Evolutionary conservation across 805 yeast genomes (phyloP).

Genomic region (Suhomyces xylopsoci): DNA sequence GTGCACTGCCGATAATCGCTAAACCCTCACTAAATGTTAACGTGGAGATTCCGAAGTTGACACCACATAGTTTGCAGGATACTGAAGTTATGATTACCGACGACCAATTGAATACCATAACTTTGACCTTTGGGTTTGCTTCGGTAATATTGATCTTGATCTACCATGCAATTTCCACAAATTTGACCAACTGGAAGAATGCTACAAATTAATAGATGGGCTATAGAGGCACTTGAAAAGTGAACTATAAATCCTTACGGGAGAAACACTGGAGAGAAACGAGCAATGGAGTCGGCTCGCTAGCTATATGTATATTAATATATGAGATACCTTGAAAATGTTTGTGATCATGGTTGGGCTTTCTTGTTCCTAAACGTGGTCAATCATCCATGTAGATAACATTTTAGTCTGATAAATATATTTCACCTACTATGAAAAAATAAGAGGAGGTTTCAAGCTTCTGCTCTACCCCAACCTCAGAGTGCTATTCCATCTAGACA

Average conservation of each 20-base stretch:
- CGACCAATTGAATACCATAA: slow-evolving; percentile 70
- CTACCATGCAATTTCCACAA: slow-evolving; percentile 65
- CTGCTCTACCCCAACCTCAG: background rate
- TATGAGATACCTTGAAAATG: background rate
- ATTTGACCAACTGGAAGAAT: slow-evolving; percentile 22
- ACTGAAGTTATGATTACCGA: slow-evolving; percentile 68
- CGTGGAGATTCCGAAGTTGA: slow-evolving; percentile 1
- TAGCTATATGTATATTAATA: background rate
- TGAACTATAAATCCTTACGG: background rate
- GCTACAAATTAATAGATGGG: background rate
- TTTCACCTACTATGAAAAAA: too few relatives aligned
- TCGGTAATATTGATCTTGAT: slow-evolving; percentile 69
- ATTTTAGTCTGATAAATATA: too few relatives aligned
- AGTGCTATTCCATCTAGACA: background rate
- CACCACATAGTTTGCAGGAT: slow-evolving; percentile 1
- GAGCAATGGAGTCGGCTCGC: background rate
- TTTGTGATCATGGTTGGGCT: background rate
- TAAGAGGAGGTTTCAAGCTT: background rate
- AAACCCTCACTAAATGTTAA: background rate
- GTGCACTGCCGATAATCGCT: background rate
- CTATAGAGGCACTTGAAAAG: background rate
- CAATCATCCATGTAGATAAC: too few relatives aligned
- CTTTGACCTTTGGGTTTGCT: slow-evolving; percentile 67
- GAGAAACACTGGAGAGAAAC: background rate
- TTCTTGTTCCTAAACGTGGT: background rate